A percentile compares a stretch with the other conserved stretches of the same genome.
Conservation (phyloP, 805 yeast genomes). For the Yarrowia hollandica region DNA sequence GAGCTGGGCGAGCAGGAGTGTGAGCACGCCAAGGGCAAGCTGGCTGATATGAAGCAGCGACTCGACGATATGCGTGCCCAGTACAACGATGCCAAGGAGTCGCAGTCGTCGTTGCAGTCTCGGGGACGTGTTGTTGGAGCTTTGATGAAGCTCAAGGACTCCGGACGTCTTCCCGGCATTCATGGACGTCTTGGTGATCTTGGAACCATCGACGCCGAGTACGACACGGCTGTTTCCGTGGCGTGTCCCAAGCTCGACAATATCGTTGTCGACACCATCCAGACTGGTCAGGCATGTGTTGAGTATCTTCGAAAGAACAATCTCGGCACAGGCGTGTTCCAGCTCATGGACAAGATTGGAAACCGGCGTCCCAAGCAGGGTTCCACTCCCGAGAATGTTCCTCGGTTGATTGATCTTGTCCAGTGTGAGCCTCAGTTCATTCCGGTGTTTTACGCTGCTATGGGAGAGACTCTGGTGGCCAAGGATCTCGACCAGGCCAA, state of each 20-base stretch:
- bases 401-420: constrained; percentile 82
- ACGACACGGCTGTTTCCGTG: constrained; percentile 91
- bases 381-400: constrained; percentile 74
- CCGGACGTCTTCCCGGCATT: constrained; percentile 84
- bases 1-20: constrained; percentile 59
- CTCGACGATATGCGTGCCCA: constrained; percentile 58
- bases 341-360: constrained; percentile 72
- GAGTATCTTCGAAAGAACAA: constrained; percentile 78
- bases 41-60: constrained; percentile 56
- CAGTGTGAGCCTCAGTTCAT: constrained; percentile 67
- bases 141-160: constrained; percentile 63
- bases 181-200: constrained; percentile 89
- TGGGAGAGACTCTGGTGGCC: constrained; percentile 88
- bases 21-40: constrained; percentile 48
- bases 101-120: constrained; percentile 59
- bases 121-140: constrained; percentile 73
- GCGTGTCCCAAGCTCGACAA: constrained; percentile 91
- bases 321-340: constrained; percentile 86
- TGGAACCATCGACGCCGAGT: constrained; percentile 84
- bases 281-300: constrained; percentile 73
- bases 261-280: constrained; percentile 82
- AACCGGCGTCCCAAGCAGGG: constrained; percentile 42
- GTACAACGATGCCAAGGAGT: constrained; percentile 63
- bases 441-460: constrained; percentile 86
- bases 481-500: constrained; percentile 76